Base-by-base conservation (phyloP, 345 rosid species). In the Raphanus sativus region DNA sequence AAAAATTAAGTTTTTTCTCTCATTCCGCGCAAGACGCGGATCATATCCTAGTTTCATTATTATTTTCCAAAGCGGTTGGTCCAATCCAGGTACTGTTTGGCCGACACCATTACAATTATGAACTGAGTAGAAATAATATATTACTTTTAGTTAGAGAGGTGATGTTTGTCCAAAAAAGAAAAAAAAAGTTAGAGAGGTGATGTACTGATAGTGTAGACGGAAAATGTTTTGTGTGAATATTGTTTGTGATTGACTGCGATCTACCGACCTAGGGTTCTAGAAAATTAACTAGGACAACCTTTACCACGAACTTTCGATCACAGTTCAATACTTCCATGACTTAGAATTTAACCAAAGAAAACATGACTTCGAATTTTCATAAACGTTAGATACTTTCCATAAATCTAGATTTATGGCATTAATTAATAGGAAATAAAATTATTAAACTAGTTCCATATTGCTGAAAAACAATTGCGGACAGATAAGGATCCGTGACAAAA, bases 401-500 rank as follows among this genome's bases (percentile, higher is more conserved):
- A 55, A 55, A 56, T 34, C n/a, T 7, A 16, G 11, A 50, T 63
- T 11, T 34, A 36, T 25, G 24, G 8, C 55, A 65, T 8, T 15
- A 62, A 62, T 25, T 26, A 5, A 7, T 24, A 55, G n/a, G 25
- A 33, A 3, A 25, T 3, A 3, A 25, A 34, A 11, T 13, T 29
- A 36, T 48, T 61, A 60, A 59, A 32, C 26, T 65, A 38, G 7
- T 76, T 8, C 25, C 42, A 62, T 25, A 62, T 48, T 50, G 69
- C 73, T 30, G 21, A 17, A 28, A 65, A 67, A 60, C 38, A 13
- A 67, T 62, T 62, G 42, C 56, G 8, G 69, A 75, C 52, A 70
- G 75, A 77, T 77, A 77, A 58, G 21, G 76, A 58, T 71, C 59
- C 54, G 60, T 70, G 71, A 77, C 76, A 59, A 71, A 65, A 30